Evolutionary conservation across 129 eudicot species (phyloP).

Genomic region (Chrysanthemum seticuspe): DNA sequence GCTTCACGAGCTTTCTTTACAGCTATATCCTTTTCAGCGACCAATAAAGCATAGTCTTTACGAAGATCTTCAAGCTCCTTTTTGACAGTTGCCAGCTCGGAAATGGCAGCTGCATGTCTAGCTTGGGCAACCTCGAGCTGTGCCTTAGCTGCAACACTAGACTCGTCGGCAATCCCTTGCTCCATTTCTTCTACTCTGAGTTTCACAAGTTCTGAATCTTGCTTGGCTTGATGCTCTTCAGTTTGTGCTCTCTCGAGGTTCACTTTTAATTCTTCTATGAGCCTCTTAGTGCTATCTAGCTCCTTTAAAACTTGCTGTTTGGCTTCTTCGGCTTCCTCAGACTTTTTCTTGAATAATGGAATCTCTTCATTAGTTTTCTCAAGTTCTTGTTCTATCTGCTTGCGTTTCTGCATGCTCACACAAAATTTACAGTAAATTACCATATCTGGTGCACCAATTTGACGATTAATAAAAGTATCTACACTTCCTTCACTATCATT

Average conservation of each 20-base stretch:
- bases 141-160: constrained; percentile 83
- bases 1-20: constrained; percentile 65
- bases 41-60: constrained; percentile 52
- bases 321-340: constrained; percentile 79
- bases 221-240: constrained; percentile 92
- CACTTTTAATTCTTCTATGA: constrained; percentile 78
- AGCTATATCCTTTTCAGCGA: constrained; percentile 63
- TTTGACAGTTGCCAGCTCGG: constrained; percentile 59
- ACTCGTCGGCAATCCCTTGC: constrained; percentile 88
- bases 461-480: no score
- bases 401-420: constrained; percentile 64
- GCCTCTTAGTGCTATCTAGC: constrained; percentile 79
- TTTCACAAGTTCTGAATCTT: constrained; percentile 81
- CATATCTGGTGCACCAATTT: neutral
- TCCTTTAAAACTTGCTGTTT: constrained; percentile 71
- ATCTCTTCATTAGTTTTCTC: constrained; percentile 78
- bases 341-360: constrained; percentile 59
- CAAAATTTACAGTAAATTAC: neutral
- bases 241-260: constrained; percentile 89
- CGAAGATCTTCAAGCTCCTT: constrained; percentile 54
- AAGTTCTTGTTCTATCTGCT: constrained; percentile 74
- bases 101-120: constrained; percentile 62
- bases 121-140: constrained; percentile 92
- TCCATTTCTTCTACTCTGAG: constrained; percentile 86
- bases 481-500: no score